phyloP scores from a whole-genome alignment of 2,329 filamentous ascomycete genomes.

The Verticillium zaregamsianum region DNA sequence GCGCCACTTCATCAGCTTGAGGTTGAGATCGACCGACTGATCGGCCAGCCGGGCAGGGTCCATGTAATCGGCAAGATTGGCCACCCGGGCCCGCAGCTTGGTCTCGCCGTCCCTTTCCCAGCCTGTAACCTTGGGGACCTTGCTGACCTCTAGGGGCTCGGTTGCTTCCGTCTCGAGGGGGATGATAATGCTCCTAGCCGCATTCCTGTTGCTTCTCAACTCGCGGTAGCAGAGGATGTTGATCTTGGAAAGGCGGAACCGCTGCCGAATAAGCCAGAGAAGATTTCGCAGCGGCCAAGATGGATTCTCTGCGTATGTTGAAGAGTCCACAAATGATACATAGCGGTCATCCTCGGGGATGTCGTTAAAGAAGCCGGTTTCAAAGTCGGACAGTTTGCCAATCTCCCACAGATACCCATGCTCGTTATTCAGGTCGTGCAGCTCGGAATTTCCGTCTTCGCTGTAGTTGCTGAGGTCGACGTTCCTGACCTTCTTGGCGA shows the following conservation, averaged over 20 bases:
- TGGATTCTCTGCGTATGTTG: conserved; percentile 80
- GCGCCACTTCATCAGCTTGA: conserved; percentile 99
- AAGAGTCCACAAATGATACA: conserved; percentile 87
- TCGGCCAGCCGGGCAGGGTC: conserved; percentile 84
- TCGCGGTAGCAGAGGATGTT: conserved; percentile 92
- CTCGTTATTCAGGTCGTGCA: conserved; percentile 12
- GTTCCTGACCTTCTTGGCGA: conserved; percentile 70
- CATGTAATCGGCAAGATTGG: conserved; percentile 89
- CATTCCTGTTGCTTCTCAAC: conserved; percentile 69
- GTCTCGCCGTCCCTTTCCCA: conserved; percentile 84
- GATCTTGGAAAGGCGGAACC: conserved; percentile 71
- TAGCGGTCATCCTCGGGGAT: conserved; percentile 70
- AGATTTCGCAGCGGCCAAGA: conserved; percentile 93
- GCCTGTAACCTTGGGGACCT: conserved; percentile 86
- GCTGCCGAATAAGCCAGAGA: conserved; percentile 75
- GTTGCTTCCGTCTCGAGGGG: conserved; percentile 53
- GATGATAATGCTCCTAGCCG: conserved; percentile 77
- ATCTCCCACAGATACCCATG: conserved; percentile 69
- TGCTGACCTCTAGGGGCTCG: conserved; percentile 35
- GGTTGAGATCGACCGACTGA: conserved; percentile 90
- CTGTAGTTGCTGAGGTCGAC: conserved; percentile 13
- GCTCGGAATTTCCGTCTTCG: conserved; percentile 11
- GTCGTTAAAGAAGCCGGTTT: conserved; percentile 80
- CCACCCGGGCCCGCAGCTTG: conserved; percentile 73
- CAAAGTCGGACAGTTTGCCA: conserved; percentile 70